These are phyloP conservation scores for Coemansia sp. DNA, from an alignment of 192 early-diverging fungal species.

Conservation along the genomic window DNA sequence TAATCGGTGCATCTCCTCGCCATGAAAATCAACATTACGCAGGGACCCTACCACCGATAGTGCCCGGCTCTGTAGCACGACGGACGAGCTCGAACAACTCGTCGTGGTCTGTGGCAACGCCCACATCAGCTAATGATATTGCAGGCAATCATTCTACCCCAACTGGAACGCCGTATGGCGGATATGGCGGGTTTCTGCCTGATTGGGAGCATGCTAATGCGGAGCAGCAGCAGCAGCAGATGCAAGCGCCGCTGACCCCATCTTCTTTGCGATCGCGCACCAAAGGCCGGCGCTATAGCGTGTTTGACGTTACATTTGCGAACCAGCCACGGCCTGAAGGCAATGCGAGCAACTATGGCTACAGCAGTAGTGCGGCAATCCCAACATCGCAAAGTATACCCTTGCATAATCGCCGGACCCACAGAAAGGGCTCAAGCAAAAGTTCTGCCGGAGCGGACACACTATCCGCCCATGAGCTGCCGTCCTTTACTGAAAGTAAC, in stretches of 20 bases:
- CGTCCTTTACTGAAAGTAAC: not conserved
- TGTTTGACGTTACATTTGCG: conserved; percentile 46
- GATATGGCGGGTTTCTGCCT: conserved; percentile 16
- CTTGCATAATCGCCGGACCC: not conserved
- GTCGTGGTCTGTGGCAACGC: conserved; percentile 39
- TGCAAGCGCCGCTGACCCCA: conserved; percentile 2
- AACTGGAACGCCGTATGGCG: conserved; percentile 6
- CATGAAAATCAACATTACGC: not conserved
- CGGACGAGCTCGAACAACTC: conserved; percentile 45
- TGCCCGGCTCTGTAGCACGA: conserved; percentile 12
- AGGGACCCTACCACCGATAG: not conserved
- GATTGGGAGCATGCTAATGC: conserved; percentile 21
- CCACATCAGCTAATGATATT: conserved; percentile 22
- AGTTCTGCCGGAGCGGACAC: not conserved
- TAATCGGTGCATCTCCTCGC: conserved; percentile 9
- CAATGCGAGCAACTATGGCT: not conserved
- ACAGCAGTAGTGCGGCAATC: not conserved
- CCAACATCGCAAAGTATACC: not conserved
- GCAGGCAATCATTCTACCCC: conserved; percentile 4
- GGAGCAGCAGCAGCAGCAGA: conserved; percentile 15
- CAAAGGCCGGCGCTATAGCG: conserved; percentile 42
- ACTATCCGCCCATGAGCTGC: not conserved
- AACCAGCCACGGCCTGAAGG: conserved; percentile 11
- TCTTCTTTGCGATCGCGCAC: conserved; percentile 12
- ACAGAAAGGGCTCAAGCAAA: not conserved